Conservation (phyloP, 2,329 filamentous ascomycete genomes). For the Penicillium sp. region DNA sequence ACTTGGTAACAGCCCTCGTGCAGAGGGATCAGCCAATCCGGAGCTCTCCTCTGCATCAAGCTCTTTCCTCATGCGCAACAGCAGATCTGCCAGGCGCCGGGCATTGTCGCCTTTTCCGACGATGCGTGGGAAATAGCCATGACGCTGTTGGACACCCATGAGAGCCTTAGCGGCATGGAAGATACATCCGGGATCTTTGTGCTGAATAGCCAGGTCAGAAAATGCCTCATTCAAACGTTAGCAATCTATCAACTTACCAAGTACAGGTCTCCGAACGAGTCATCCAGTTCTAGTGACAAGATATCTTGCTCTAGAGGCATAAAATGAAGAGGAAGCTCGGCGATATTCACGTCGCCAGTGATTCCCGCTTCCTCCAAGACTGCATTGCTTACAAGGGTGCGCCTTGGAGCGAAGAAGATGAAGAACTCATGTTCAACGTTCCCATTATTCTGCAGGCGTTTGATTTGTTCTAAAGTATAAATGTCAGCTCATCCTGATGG, state of each 20-base stretch:
- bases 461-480: constrained; percentile 71
- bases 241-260: constrained; percentile 50
- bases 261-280: constrained; percentile 83
- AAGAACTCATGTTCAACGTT: constrained; percentile 93
- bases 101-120: constrained; percentile 95
- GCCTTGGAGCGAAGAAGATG: constrained; percentile 91
- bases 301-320: constrained; percentile 89
- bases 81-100: constrained; percentile 78
- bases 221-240: not conserved
- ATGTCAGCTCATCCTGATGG: constrained; percentile 61
- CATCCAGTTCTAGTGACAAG: constrained; percentile 83
- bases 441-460: constrained; percentile 80
- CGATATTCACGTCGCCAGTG: constrained; percentile 84
- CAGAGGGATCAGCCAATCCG: constrained; percentile 54
- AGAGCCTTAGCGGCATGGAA: constrained; percentile 86
- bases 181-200: constrained; percentile 86
- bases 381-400: constrained; percentile 86
- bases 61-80: constrained; percentile 89
- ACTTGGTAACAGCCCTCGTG: constrained; percentile 74
- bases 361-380: constrained; percentile 91
- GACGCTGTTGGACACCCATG: constrained; percentile 88
- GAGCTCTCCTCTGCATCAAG: constrained; percentile 73
- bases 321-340: constrained; percentile 84
- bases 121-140: constrained; percentile 91
- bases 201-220: constrained; percentile 38